phyloP scores from a whole-genome alignment of 2,329 filamentous ascomycete species.

The Aschersonia sp. region DNA sequence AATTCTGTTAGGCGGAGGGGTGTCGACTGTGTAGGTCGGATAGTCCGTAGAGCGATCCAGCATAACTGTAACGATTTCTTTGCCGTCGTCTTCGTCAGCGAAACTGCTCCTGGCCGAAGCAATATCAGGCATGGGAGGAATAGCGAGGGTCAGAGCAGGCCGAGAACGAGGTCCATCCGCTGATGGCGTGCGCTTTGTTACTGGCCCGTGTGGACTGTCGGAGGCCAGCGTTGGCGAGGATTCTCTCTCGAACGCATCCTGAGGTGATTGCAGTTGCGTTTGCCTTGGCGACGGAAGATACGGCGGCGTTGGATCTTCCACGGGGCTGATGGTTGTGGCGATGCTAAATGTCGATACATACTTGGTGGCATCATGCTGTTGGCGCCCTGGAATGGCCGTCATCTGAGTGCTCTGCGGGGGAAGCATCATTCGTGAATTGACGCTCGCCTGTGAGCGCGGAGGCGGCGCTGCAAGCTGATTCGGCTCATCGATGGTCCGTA shows the following conservation, averaged over 20 bases:
- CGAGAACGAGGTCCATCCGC: neutral
- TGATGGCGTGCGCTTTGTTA: neutral
- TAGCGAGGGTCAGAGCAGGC: neutral
- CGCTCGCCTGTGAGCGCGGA: neutral
- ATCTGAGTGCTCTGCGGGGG: neutral
- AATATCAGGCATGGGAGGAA: neutral
- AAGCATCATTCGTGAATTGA: neutral
- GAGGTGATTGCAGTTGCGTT: constrained; percentile 3
- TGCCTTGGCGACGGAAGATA: constrained; percentile 2
- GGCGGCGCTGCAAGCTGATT: neutral
- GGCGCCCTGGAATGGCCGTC: neutral
- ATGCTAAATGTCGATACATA: constrained; percentile 17
- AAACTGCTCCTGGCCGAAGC: neutral
- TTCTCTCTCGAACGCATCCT: constrained; percentile 23
- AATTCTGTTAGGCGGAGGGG: constrained; percentile 2
- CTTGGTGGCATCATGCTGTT: neutral
- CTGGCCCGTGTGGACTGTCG: neutral
- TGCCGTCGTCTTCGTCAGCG: constrained; percentile 12
- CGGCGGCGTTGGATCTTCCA: constrained; percentile 3
- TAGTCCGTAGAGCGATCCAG: constrained; percentile 19
- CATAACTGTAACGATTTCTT: constrained; percentile 28
- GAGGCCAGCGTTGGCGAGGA: constrained; percentile 36
- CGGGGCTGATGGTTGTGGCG: constrained; percentile 9
- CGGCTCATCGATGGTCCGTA: neutral
- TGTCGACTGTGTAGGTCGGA: constrained; percentile 1